phyloP scores from a whole-genome alignment of 2,329 filamentous ascomycete genomes.

The Coniochaeta pulveracea region DNA sequence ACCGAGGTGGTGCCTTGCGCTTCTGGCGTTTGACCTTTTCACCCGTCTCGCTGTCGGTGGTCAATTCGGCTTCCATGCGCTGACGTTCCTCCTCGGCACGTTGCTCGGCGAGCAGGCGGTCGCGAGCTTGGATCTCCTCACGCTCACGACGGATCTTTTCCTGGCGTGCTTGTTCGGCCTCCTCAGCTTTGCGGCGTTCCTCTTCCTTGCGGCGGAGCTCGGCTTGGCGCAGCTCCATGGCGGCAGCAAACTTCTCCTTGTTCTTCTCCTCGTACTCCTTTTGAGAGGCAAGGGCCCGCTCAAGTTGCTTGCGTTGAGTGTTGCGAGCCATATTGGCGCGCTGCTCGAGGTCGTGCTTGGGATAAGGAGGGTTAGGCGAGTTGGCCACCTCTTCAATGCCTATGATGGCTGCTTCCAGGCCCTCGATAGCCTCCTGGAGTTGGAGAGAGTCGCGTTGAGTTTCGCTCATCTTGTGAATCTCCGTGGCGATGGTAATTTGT shows the following conservation, averaged over 20 bases:
- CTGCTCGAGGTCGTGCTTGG: slow-evolving; percentile 80
- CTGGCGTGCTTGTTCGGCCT: slow-evolving; percentile 61
- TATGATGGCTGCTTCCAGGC: slow-evolving; percentile 78
- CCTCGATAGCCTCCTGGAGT: slow-evolving; percentile 67
- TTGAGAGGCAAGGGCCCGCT: slow-evolving; percentile 73
- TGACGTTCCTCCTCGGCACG: slow-evolving; percentile 59
- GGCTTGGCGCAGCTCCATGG: slow-evolving; percentile 67
- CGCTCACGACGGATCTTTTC: slow-evolving; percentile 81
- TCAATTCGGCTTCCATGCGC: slow-evolving; percentile 66
- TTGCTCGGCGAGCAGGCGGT: slow-evolving; percentile 60
- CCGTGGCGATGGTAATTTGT: slow-evolving; percentile 83
- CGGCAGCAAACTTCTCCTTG: slow-evolving; percentile 73
- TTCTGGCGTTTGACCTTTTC: slow-evolving; percentile 73
- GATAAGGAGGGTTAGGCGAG: slow-evolving; percentile 68
- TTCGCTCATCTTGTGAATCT: slow-evolving; percentile 65
- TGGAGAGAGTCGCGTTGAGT: slow-evolving; percentile 68
- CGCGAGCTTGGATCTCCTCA: slow-evolving; percentile 64
- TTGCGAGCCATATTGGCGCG: slow-evolving; percentile 96
- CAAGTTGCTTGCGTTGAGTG: slow-evolving; percentile 85
- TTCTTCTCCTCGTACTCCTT: slow-evolving; percentile 90
- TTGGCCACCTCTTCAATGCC: slow-evolving; percentile 52
- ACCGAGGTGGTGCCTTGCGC: slow-evolving; percentile 29
- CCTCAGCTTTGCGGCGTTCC: slow-evolving; percentile 54
- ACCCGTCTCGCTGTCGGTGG: slow-evolving; percentile 70
- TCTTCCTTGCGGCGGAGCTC: slow-evolving; percentile 73